These are phyloP conservation scores for Blastocystis sp. DNA, from an alignment of 352 stramenopile species.

Conservation along the genomic window DNA sequence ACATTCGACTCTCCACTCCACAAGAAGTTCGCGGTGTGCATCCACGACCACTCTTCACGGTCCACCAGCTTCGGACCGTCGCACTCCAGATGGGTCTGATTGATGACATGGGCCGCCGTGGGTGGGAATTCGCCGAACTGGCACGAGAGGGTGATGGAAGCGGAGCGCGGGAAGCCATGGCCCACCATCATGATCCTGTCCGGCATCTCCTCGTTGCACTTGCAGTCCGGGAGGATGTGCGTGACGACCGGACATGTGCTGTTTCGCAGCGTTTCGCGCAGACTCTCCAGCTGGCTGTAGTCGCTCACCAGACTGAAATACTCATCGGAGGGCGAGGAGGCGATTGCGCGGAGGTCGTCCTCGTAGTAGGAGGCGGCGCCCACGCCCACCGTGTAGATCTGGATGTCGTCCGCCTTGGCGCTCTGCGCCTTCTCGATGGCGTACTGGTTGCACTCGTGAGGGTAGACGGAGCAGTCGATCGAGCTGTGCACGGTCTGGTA, in stretches of 20 bases:
- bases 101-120: constrained; percentile 17
- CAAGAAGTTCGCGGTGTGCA: constrained; percentile 38
- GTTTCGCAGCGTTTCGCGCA: constrained; percentile 14
- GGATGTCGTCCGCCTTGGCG: constrained; percentile 44
- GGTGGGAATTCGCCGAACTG: constrained; percentile 19
- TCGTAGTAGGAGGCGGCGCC: constrained; percentile 33
- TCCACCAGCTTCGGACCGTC: constrained; percentile 53
- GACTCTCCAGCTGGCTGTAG: not conserved
- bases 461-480: not conserved
- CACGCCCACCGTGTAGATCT: constrained; percentile 46
- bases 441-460: constrained; percentile 22
- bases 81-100: constrained; percentile 44
- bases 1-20: constrained; percentile 36
- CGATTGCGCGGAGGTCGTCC: not conserved
- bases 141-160: not conserved
- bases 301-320: constrained; percentile 53
- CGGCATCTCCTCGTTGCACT: constrained; percentile 49
- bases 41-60: constrained; percentile 28
- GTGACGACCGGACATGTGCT: constrained; percentile 37
- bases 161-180: constrained; percentile 26
- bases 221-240: not conserved
- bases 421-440: constrained; percentile 6
- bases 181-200: constrained; percentile 52
- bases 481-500: constrained; percentile 11
- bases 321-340: not conserved